Conservation (phyloP, 257 asterid species). For the Nicotiana benthamiana region DNA sequence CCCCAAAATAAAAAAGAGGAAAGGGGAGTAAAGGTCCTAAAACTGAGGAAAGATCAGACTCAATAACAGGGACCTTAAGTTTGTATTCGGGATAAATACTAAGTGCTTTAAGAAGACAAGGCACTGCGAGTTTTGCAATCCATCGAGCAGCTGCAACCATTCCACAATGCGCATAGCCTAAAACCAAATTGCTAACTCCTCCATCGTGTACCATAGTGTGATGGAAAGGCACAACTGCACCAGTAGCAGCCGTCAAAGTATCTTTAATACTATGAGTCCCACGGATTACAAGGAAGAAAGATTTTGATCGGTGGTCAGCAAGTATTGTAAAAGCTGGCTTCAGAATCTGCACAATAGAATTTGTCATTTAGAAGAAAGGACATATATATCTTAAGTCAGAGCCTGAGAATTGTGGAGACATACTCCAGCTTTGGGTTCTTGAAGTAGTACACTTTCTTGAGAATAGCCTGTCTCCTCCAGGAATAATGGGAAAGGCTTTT, state of each 20-base stretch:
- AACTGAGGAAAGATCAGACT: not conserved
- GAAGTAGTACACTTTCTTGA: conserved; percentile 77
- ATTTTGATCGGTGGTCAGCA: conserved; percentile 59
- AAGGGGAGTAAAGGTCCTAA: not conserved
- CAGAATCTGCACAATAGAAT: conserved; percentile 56
- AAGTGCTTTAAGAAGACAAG: conserved; percentile 62
- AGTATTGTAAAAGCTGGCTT: conserved; percentile 91
- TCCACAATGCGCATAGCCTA: conserved; percentile 98
- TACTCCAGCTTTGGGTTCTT: conserved; percentile 99
- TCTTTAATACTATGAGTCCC: conserved; percentile 98
- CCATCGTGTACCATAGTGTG: conserved; percentile 83
- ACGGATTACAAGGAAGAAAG: conserved; percentile 71
- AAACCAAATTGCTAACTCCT: conserved; percentile 84
- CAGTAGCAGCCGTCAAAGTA: conserved; percentile 95
- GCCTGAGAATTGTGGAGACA: conserved; percentile 16
- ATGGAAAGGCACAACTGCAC: conserved; percentile 98
- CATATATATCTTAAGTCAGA: not conserved
- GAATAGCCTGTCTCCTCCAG: conserved; percentile 89
- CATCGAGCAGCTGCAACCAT: conserved; percentile 99
- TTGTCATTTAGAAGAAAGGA: not conserved
- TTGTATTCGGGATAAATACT: conserved; percentile 57
- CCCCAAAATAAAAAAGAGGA: not conserved
- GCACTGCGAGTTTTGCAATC: conserved; percentile 94
- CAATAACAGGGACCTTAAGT: conserved; percentile 50
- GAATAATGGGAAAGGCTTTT: conserved; percentile 74